Base-by-base conservation (phyloP, 805 yeast genomes). In the Saturnispora zaruensis region DNA sequence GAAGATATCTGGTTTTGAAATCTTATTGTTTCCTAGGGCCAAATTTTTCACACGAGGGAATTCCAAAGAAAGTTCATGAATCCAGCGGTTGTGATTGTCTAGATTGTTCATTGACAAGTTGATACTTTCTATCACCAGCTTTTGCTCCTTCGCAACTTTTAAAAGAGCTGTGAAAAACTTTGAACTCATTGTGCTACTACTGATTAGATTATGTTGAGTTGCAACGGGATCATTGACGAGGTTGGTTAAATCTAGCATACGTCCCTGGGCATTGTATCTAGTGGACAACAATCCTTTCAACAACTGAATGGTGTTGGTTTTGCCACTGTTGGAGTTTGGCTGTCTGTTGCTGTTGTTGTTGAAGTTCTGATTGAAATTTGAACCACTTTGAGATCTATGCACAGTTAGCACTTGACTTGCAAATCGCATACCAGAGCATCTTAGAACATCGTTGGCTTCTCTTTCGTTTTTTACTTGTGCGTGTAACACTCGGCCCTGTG, bases 131-230 rank as follows among this genome's bases (percentile, higher is more conserved):
- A 89, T 83, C 25, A 77, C 79, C n/a, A 63, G 32, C 3, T 58
- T 57, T 30, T 66, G 66, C 48, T 78, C 77, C 3, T 71, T 67
- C 1, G 96, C 96, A 7, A 91, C 66, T 62, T 84, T 86, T 84
- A 91, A 79, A 55, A 93, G 68, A 0, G 98, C 98, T 9, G 88
- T 84, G 64, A 91, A 88, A 76, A 89, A 82, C 65, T 91, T 93
- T 13, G 90, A 75, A 4, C 81, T 68, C 14, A 78, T 75, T 13
- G 51, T 53, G 1, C 62, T 45, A 23, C 56, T 57, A 3, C 65
- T 50, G 53, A 89, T 81, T 47, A 87, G 70, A 0, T 96, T 95
- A 53, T 74, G 75, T 18, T 74, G 67, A 11, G 65, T 68, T 38
- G 91, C 70, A 9, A 67, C 71, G 28, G 76, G 82, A 62, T 82